These are phyloP conservation scores for Paratrimastix pyriformis DNA, from an alignment of 78 protist genomes.

Conservation along the genomic window DNA sequence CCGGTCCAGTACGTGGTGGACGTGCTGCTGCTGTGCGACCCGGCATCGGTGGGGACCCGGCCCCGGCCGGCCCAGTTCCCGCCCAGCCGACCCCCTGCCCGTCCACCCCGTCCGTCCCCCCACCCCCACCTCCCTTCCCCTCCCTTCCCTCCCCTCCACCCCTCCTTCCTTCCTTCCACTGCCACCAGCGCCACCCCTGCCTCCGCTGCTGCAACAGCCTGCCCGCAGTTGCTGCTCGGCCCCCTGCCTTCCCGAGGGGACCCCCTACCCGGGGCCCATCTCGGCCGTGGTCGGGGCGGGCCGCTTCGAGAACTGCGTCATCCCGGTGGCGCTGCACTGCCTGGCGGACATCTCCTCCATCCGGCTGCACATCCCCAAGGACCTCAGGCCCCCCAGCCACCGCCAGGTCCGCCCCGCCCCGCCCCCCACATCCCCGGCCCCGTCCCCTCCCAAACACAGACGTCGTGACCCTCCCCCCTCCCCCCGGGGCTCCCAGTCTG, in stretches of 20 bases:
- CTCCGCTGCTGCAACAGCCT: not conserved
- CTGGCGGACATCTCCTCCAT: slow-evolving; percentile 1
- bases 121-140: too few relatives aligned
- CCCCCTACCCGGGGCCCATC: not conserved
- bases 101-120: too few relatives aligned
- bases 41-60: not conserved
- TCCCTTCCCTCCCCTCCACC: too few relatives aligned
- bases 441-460: too few relatives aligned
- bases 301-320: not conserved
- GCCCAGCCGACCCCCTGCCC: slow-evolving; percentile 4
- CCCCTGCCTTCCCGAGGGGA: too few relatives aligned
- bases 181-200: not conserved
- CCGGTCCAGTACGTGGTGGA: slow-evolving; percentile 35
- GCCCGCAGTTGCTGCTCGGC: not conserved
- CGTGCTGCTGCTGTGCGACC: slow-evolving; percentile 22
- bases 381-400: slow-evolving; percentile 1
- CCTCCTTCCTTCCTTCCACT: not conserved
- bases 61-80: not conserved
- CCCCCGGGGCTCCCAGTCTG: too few relatives aligned
- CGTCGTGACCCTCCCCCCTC: too few relatives aligned
- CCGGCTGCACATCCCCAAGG: slow-evolving; percentile 18
- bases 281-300: not conserved
- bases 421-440: too few relatives aligned
- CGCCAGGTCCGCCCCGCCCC: too few relatives aligned
- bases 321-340: not conserved